Evolutionary conservation across 2,329 filamentous ascomycete species (phyloP).

Genomic region (Microsporum canis): DNA sequence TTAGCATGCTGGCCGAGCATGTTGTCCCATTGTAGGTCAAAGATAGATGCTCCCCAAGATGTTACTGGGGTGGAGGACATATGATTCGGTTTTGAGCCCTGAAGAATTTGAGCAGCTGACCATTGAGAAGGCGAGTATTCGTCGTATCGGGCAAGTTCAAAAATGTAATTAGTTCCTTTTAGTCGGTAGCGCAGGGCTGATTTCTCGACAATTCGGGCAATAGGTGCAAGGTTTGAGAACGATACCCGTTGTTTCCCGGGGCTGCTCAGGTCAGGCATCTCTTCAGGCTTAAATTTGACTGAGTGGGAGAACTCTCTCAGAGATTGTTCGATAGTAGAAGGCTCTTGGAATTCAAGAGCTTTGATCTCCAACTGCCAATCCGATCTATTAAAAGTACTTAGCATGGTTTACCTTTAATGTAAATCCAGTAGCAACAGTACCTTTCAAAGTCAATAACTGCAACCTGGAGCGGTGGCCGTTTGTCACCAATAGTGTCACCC

Average conservation of each 20-base stretch:
- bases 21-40: slow-evolving; percentile 33
- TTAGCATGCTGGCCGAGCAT: slow-evolving; percentile 28
- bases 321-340: slow-evolving; percentile 19
- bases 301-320: slow-evolving; percentile 23
- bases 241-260: slow-evolving; percentile 22
- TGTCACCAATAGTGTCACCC: slow-evolving; percentile 16
- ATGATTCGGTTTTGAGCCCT: not conserved
- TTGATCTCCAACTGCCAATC: slow-evolving; percentile 35
- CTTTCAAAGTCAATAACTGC: slow-evolving; percentile 28
- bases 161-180: slow-evolving; percentile 30
- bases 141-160: slow-evolving; percentile 37
- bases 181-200: slow-evolving; percentile 29
- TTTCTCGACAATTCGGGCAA: slow-evolving; percentile 30
- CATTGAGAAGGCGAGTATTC: slow-evolving; percentile 18
- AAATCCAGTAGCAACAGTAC: slow-evolving; percentile 14
- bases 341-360: slow-evolving; percentile 27
- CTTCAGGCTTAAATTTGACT: slow-evolving; percentile 19
- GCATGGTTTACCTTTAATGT: not conserved
- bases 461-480: slow-evolving; percentile 25
- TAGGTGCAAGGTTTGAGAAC: slow-evolving; percentile 19
- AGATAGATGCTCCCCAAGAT: slow-evolving; percentile 30
- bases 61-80: slow-evolving; percentile 20
- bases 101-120: not conserved
- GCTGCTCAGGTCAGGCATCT: slow-evolving; percentile 18
- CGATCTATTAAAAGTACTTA: slow-evolving; percentile 19